These are phyloP conservation scores for Raffaelea albimanens DNA, from an alignment of 2,329 filamentous ascomycete species.

Conservation along the genomic window DNA sequence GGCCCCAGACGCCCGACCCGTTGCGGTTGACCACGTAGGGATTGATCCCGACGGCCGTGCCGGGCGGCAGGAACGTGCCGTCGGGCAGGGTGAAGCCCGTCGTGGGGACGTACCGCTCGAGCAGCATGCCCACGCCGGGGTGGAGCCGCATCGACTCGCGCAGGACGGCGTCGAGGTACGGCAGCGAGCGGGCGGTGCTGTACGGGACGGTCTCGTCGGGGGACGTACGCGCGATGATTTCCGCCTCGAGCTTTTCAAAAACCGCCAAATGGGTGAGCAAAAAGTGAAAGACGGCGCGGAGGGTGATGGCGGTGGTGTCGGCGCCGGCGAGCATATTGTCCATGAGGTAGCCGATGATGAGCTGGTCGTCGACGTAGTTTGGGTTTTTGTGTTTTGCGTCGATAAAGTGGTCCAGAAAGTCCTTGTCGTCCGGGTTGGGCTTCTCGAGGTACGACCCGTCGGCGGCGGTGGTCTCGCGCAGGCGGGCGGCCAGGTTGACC, in stretches of 20 bases:
- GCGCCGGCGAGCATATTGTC: constrained; percentile 25
- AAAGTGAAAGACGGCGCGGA: constrained; percentile 25
- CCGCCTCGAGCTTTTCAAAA: constrained; percentile 18
- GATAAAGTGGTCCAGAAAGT: constrained; percentile 31
- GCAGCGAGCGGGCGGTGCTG: constrained; percentile 16
- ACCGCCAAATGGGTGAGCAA: constrained; percentile 20
- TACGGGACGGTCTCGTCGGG: constrained; percentile 4
- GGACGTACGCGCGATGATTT: constrained; percentile 24
- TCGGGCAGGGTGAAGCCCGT: not conserved
- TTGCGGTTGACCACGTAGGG: constrained; percentile 25
- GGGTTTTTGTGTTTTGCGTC: constrained; percentile 24
- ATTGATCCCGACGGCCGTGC: constrained; percentile 23
- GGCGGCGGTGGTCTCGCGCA: constrained; percentile 17
- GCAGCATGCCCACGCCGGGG: constrained; percentile 15
- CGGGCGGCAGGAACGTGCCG: constrained; percentile 5
- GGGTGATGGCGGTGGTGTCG: constrained; percentile 24
- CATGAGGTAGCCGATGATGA: constrained; percentile 25
- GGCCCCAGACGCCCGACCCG: constrained; percentile 28
- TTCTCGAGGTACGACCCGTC: constrained; percentile 17
- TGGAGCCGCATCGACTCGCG: constrained; percentile 37
- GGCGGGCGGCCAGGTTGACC: constrained; percentile 17
- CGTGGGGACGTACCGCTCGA: constrained; percentile 4
- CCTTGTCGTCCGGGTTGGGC: constrained; percentile 17
- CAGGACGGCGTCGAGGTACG: constrained; percentile 38
- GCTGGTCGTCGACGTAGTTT: constrained; percentile 23